Evolutionary conservation across 495 filamentous ascomycete genomes (phyloP), one percentile per base, ranked within the genome.

Genomic region (Cenococcum geophilum): DNA sequence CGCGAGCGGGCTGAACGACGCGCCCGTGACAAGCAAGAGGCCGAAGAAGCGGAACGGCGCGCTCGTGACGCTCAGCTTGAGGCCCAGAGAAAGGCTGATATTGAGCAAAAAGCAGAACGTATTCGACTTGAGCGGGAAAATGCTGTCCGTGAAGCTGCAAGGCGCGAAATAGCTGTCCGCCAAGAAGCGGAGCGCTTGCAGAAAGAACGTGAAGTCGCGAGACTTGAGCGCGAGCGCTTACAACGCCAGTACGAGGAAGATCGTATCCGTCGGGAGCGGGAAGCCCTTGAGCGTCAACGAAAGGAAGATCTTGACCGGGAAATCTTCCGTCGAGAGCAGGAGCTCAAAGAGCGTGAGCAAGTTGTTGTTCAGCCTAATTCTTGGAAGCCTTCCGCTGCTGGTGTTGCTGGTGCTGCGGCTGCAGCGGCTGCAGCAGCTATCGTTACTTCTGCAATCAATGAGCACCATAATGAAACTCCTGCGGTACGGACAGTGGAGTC

Each of bases 401-500:
- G 60, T 18, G 67, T 62, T 37, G 68, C 67, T 12, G 32, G 32
- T 18, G 66, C 59, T 4, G 47, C 48, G 0, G 66, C 60, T 27
- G 71, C 59, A 10, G 71, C 68, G 21, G 70, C 71, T 2, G 70
- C 66, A 5, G 68, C 65, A 0, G 70, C 59, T n/a, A 69, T 70
- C 32, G 51, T 64, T 4, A 67, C 64, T 34, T 57, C 69, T n/a
- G 67, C 68, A 9, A 63, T 63, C n/a, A 50, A 50, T 23, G 60
- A 54, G 12, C 47, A 51, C 32, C 57, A 60, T 4, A 18, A 47
- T 22, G 61, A 60, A 23, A 45, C 23, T 23, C 49, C 49, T 52
- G 49, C 23, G 9, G 40, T 45, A 12, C 57, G 47, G 34, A 16
- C 25, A 34, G 22, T 70, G 37, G 48, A 61, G 59, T 57, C 54